Evolutionary conservation across 805 yeast genomes (phyloP).

Genomic region (Barnettozyma botsteinii): DNA sequence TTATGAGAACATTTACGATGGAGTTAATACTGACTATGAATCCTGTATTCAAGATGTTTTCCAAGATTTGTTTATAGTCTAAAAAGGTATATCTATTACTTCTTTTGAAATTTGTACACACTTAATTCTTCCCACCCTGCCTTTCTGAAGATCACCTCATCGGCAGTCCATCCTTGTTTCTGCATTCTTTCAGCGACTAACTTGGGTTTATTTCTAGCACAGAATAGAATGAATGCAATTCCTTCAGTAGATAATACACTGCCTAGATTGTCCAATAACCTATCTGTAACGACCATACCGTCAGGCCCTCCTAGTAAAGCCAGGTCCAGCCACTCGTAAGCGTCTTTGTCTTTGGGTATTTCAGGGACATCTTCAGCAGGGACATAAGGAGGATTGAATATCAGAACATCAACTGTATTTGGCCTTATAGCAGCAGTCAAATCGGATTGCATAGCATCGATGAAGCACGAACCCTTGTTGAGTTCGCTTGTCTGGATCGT

Average conservation of each 20-base stretch:
- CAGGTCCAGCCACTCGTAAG: constrained; percentile 73
- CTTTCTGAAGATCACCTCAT: constrained; percentile 55
- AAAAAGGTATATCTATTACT: neutral
- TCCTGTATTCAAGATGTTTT: constrained; percentile 52
- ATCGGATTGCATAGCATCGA: constrained; percentile 53
- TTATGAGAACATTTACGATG: constrained; percentile 60
- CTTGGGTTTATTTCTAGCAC: constrained; percentile 84
- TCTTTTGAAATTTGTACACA: constrained; percentile 52
- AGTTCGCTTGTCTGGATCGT: constrained; percentile 39
- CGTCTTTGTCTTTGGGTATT: constrained; percentile 43
- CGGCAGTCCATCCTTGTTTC: constrained; percentile 46
- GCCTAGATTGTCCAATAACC: constrained; percentile 50
- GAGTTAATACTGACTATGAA: constrained; percentile 36
- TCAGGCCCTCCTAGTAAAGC: constrained; percentile 86
- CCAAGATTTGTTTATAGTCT: constrained; percentile 43
- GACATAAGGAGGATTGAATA: constrained; percentile 96
- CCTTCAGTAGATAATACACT: constrained; percentile 54
- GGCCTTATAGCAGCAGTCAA: constrained; percentile 45
- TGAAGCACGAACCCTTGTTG: constrained; percentile 26
- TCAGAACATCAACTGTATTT: constrained; percentile 55
- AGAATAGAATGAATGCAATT: constrained; percentile 80
- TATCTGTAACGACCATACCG: constrained; percentile 84
- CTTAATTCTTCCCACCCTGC: constrained; percentile 96
- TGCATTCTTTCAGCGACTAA: constrained; percentile 45
- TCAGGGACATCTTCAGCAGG: constrained; percentile 76